These are phyloP conservation scores for Plectranthus barbatus DNA, from an alignment of 257 asterid genomes.

Conservation along the genomic window DNA sequence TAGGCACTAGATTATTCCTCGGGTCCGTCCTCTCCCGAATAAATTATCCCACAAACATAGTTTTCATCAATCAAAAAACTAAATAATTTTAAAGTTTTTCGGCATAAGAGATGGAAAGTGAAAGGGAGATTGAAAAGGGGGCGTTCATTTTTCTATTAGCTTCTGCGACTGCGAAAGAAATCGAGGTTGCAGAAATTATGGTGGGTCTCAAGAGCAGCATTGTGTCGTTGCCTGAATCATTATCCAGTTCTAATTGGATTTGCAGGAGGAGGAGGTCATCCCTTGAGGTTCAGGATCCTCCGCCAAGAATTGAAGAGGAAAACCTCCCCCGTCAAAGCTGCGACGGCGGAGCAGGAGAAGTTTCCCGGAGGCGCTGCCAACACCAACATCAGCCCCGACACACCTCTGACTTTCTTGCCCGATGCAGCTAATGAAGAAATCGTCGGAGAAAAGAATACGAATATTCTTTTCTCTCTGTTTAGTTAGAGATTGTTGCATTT, in stretches of 20 bases:
- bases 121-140: no score
- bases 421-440: no score
- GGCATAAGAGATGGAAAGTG: no score
- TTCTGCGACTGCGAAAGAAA: constrained; percentile 26
- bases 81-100: no score
- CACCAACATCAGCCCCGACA: constrained; percentile 46
- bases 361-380: constrained; percentile 6
- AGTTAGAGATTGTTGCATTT: no score
- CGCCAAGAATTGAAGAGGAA: constrained; percentile 1
- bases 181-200: constrained; percentile 28
- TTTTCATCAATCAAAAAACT: no score
- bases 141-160: neutral
- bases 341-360: constrained; percentile 5
- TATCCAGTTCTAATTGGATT: constrained; percentile 22
- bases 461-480: no score
- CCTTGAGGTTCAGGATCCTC: neutral
- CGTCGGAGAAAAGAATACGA: no score
- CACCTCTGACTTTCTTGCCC: no score
- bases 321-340: constrained; percentile 12
- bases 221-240: constrained; percentile 2
- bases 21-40: no score
- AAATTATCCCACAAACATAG: no score
- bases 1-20: no score
- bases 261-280: constrained; percentile 34
- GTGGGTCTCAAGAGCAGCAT: constrained; percentile 22